Evolutionary conservation across 2,329 filamentous ascomycete species (phyloP), one percentile per base, ranked within the genome.

Genomic region (Lasiodiplodia theobromae): DNA sequence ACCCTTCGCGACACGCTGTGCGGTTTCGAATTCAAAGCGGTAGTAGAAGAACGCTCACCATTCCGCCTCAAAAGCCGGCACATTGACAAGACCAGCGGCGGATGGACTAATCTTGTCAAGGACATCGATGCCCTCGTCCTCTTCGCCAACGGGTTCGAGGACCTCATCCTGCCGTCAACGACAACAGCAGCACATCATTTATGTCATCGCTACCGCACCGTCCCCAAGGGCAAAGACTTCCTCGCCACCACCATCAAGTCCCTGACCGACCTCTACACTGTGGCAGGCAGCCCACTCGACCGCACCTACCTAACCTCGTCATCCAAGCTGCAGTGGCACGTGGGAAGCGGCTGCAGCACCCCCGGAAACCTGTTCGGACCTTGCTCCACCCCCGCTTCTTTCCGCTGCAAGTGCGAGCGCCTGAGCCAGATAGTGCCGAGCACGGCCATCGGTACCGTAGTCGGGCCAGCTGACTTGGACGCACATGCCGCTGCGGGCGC

Each of bases 91-190:
- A 40, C 38, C 38, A 40, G 38, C 38, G 38, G 38, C 38, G 38
- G 38, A 3, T 40, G 38, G 38, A 14, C 38, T 14, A 3, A 12
- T 16, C 38, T 40, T 16, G 14, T 40, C 38, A 40, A 40, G 16
- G 72, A 72, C 53, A 73, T 72, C 40, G 67, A 71, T 54, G 72
- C 72, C 1, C 57, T 73, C 2, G 72, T 73, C 4, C 70, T 73
- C 4, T 62, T 73, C 14, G 72, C 71, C 44, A 53, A 73, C 49
- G 70, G 71, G 4, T 73, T 73, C 34, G 71, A 67, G 40, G 71
- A 73, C 47, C 23, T 73, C 4, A 40, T 40, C 38, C 38, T 40
- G 14, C 38, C 38, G 12, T 16, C 12, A 5, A 40, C 38, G 11
- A 40, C 14, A 40, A 2, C 38, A 40, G 12, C 38, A 40, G 16